These are phyloP conservation scores for Venturia aucupariae DNA, from an alignment of 2,329 filamentous ascomycete genomes.

Conservation along the genomic window DNA sequence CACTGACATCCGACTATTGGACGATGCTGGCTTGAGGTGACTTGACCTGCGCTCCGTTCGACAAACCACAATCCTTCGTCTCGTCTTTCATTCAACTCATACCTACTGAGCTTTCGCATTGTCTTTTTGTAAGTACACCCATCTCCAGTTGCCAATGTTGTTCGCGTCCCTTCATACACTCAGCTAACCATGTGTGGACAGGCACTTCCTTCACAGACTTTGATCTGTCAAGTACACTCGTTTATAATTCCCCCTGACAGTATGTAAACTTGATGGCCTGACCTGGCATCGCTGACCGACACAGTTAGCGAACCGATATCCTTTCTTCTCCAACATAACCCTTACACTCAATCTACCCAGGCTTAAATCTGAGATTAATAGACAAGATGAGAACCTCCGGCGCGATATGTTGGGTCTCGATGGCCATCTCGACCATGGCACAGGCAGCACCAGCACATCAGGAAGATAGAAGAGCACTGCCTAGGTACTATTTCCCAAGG, in stretches of 20 bases:
- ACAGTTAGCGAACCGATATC: not conserved
- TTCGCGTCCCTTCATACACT: not conserved
- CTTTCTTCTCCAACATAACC: not conserved
- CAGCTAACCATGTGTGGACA: not conserved
- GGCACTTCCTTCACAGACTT: conserved; percentile 16
- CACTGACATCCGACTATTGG: not conserved
- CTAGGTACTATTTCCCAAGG: conserved; percentile 40
- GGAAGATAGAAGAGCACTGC: conserved; percentile 22
- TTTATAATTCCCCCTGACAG: conserved; percentile 35
- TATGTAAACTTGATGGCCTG: conserved; percentile 16
- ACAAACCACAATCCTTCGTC: not conserved
- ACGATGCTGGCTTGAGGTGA: conserved; percentile 7
- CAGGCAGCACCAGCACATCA: conserved; percentile 39
- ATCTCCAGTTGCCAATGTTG: not conserved
- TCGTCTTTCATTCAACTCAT: conserved; percentile 6
- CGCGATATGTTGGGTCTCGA: conserved; percentile 37
- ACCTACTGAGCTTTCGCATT: not conserved
- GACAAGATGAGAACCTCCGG: conserved; percentile 34
- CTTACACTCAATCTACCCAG: not conserved
- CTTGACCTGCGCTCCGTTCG: not conserved
- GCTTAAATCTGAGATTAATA: conserved; percentile 8
- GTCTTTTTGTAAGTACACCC: not conserved
- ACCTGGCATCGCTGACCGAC: not conserved
- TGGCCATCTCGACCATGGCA: conserved; percentile 38
- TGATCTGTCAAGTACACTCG: conserved; percentile 44